These are phyloP conservation scores for Penicillium soppii DNA, from an alignment of 495 filamentous ascomycete species.

Conservation along the genomic window DNA sequence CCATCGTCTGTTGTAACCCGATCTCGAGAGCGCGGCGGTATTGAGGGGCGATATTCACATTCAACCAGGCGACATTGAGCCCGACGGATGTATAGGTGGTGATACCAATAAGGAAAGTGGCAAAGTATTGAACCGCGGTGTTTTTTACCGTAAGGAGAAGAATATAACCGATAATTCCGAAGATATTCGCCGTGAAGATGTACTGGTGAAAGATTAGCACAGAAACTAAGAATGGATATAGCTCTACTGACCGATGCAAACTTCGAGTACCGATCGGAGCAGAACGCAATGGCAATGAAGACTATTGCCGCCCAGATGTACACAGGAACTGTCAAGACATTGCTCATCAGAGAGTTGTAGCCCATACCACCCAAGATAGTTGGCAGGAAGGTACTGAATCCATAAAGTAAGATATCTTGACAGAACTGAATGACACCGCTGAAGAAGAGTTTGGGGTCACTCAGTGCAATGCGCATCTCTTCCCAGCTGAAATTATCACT, in stretches of 20 bases:
- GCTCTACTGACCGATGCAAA: constrained; percentile 29
- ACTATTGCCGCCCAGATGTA: constrained; percentile 44
- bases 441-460: constrained; percentile 40
- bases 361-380: constrained; percentile 54
- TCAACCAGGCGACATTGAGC: constrained; percentile 56
- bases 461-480: constrained; percentile 45
- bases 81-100: constrained; percentile 51
- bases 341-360: constrained; percentile 46
- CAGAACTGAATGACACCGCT: constrained; percentile 52
- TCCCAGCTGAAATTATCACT: constrained; percentile 52
- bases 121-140: constrained; percentile 52
- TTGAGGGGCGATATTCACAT: constrained; percentile 58
- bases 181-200: constrained; percentile 42
- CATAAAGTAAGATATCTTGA: constrained; percentile 56
- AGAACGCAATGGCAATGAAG: constrained; percentile 41
- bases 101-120: constrained; percentile 52
- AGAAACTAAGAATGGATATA: neutral
- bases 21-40: constrained; percentile 55
- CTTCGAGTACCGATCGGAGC: constrained; percentile 38
- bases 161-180: constrained; percentile 53
- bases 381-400: constrained; percentile 60
- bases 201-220: constrained; percentile 22
- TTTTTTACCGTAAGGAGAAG: constrained; percentile 43
- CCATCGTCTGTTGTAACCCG: constrained; percentile 58
- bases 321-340: constrained; percentile 47